Conservation (phyloP, 306 rosid species). For the Begonia masoniana region DNA sequence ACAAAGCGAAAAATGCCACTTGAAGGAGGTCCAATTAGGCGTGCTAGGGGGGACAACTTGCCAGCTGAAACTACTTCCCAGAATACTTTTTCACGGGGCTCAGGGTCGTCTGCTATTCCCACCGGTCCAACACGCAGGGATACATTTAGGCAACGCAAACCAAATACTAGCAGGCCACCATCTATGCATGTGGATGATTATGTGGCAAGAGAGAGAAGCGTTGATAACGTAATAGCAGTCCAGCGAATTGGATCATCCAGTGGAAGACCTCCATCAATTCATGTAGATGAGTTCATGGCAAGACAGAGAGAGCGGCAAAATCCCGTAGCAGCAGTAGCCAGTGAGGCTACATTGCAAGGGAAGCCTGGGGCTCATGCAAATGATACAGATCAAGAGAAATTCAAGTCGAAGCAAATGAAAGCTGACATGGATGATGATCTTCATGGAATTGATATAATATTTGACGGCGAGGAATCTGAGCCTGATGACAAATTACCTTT, state of each 20-base stretch:
- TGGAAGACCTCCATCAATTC: slow-evolving; percentile 98
- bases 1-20: slow-evolving; percentile 55
- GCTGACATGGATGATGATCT: slow-evolving; percentile 89
- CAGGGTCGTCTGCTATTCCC: slow-evolving; percentile 40
- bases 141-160: slow-evolving; percentile 93
- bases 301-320: slow-evolving; percentile 97
- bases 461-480: slow-evolving; percentile 92
- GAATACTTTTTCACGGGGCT: slow-evolving; percentile 56
- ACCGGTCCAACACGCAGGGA: slow-evolving; percentile 93
- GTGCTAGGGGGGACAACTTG: slow-evolving; percentile 73
- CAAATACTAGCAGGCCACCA: slow-evolving; percentile 98
- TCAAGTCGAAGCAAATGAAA: slow-evolving; percentile 64
- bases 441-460: slow-evolving; percentile 91
- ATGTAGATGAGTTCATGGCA: slow-evolving; percentile 97
- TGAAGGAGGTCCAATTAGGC: slow-evolving; percentile 61
- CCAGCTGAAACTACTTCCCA: slow-evolving; percentile 48
- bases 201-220: slow-evolving; percentile 90
- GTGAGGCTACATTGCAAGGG: slow-evolving; percentile 44
- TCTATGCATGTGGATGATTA: slow-evolving; percentile 99
- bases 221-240: slow-evolving; percentile 73
- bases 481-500: slow-evolving; percentile 84
- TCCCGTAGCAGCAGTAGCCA: slow-evolving; percentile 54
- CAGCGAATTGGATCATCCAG: slow-evolving; percentile 78
- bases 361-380: slow-evolving; percentile 46
- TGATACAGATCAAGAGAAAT: slow-evolving; percentile 50